Conservation (phyloP, 2,329 filamentous ascomycete species). For the Fusarium liriodendri region DNA sequence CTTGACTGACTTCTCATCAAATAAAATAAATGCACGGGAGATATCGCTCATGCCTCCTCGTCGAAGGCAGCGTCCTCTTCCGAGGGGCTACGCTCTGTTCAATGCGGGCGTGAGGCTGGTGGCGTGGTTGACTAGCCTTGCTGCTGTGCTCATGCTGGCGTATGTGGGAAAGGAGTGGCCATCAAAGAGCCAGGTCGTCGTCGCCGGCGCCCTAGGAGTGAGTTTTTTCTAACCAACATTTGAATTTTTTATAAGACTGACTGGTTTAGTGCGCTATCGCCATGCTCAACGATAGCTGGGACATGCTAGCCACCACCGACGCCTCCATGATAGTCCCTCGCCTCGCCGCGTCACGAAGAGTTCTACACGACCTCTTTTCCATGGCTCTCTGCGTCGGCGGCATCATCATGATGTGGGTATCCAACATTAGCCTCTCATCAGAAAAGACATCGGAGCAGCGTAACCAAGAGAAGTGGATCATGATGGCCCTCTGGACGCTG, state of each 20-base stretch:
- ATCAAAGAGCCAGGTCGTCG: conserved; percentile 41
- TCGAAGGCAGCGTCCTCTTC: conserved; percentile 19
- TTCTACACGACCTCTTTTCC: conserved; percentile 49
- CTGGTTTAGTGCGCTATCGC: conserved; percentile 44
- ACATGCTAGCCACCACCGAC: conserved; percentile 46
- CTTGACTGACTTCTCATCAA: background rate
- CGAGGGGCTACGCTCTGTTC: conserved; percentile 30
- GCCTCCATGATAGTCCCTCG: conserved; percentile 40
- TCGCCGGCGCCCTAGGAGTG: conserved; percentile 49
- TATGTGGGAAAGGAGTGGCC: conserved; percentile 49
- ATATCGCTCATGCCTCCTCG: conserved; percentile 31
- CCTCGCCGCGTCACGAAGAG: conserved; percentile 42
- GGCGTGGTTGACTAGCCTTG: conserved; percentile 48
- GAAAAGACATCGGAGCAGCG: conserved; percentile 14
- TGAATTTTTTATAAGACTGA: too few species aligned
- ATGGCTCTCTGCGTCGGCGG: conserved; percentile 50
- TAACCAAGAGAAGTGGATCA: conserved; percentile 32
- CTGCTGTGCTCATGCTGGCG: conserved; percentile 46
- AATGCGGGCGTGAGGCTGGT: conserved; percentile 43
- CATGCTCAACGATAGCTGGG: conserved; percentile 53
- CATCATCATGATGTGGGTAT: conserved; percentile 49
- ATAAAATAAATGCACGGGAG: background rate
- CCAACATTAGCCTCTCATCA: conserved; percentile 39
- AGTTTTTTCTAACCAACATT: conserved; percentile 18
- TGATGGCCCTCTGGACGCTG: conserved; percentile 37